These are phyloP conservation scores for Austroboletus olivaceoglutinosus DNA, from an alignment of 1,284 basidiomycete genomes.

Conservation along the genomic window DNA sequence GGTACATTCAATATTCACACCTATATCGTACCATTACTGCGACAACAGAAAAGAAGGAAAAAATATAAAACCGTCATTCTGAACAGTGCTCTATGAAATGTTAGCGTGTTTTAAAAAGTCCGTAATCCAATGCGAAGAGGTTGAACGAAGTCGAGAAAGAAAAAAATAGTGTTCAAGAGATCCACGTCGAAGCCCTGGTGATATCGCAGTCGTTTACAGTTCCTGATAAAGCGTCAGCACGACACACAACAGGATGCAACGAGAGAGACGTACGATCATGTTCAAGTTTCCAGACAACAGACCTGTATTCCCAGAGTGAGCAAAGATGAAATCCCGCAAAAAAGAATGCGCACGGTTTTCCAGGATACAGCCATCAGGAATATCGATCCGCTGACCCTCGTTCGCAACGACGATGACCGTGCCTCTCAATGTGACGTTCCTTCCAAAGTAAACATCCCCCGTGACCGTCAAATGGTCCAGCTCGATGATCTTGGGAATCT, in stretches of 20 bases:
- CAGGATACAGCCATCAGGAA: constrained; percentile 92
- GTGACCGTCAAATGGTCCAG: constrained; percentile 96
- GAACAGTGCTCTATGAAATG: background rate
- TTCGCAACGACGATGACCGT: constrained; percentile 89
- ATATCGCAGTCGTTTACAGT: constrained; percentile 18
- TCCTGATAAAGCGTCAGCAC: constrained; percentile 25
- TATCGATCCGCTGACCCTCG: constrained; percentile 93
- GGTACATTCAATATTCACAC: no score
- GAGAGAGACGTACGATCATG: constrained; percentile 54
- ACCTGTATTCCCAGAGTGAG: constrained; percentile 34
- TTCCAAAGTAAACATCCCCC: constrained; percentile 95
- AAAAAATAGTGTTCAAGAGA: no score
- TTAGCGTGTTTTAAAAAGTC: constrained; percentile 22
- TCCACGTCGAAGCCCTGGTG: no score
- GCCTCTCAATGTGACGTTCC: constrained; percentile 86
- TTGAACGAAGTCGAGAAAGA: no score
- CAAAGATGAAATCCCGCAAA: background rate
- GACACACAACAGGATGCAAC: background rate
- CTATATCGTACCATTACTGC: no score
- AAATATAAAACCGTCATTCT: background rate
- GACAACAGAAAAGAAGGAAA: background rate
- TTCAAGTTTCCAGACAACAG: constrained; percentile 65
- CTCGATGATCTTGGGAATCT: constrained; percentile 91
- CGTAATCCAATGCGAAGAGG: constrained; percentile 15
- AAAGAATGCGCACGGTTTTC: constrained; percentile 71